Base-by-base conservation (phyloP, 2,329 filamentous ascomycete species). In the Diplodia sapinea region DNA sequence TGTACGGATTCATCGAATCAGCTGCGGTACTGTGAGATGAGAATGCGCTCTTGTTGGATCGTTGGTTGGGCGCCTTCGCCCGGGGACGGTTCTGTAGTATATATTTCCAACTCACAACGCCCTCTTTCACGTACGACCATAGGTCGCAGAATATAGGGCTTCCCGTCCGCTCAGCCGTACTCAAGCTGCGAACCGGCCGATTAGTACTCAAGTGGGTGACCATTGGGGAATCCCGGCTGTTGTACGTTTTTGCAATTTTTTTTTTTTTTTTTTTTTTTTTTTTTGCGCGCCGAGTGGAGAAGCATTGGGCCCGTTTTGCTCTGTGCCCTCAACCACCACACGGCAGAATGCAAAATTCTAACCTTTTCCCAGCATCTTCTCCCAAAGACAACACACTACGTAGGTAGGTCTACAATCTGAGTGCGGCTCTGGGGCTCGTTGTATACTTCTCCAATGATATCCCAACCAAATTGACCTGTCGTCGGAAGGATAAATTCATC, bases 151-250 rank as follows among this genome's bases (percentile, higher is more conserved):
- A 47, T 47, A 20, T 20, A 47, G 43, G 43, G 43, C 43, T 47
- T 47, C 43, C 43, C 43, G 43, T 47, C 43, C 43, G 43, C 43
- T 47, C 43, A 47, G 43, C 43, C 43, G 43, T 47, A 47, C 43
- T 47, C 17, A 47, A 47, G 43, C 43, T 47, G 43, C 43, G 43
- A 47, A 47, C 43, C 43, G 43, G 43, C 43, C 43, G 43, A 47
- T 47, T 20, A 47, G 43, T 47, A 47, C 43, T 47, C 43, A 47
- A 47, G 43, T 47, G 43, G 43, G 43, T 47, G 43, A 47, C 43
- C 43, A 47, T 47, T 47, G 43, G 43, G 43, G 43, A 47, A 47
- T 47, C 43, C 43, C 43, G 43, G 43, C 43, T 47, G 43, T 47
- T 47, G 17, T 47, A 47, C 43, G 43, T 47, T 47, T 47, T 47